Conservation (phyloP, 768 basidiomycete genomes). For the Scleroderma bovista region DNA sequence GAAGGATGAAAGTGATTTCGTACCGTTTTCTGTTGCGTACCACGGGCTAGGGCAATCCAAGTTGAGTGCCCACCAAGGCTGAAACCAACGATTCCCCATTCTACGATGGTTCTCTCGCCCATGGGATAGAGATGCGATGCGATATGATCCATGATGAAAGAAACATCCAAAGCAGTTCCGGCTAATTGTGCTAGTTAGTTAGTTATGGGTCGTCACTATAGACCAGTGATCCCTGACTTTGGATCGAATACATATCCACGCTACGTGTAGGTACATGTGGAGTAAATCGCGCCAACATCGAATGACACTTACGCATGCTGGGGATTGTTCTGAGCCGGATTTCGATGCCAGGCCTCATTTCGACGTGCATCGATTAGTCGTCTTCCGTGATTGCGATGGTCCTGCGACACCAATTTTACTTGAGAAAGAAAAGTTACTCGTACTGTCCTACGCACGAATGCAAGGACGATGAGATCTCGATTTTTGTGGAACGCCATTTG, state of each 20-base stretch:
- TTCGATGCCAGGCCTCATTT: constrained; percentile 21
- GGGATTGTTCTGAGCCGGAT: constrained; percentile 19
- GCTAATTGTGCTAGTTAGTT: constrained; percentile 13
- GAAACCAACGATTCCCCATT: constrained; percentile 71
- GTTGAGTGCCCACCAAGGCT: constrained; percentile 83
- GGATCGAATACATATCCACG: constrained; percentile 28
- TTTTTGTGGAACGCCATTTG: constrained; percentile 7
- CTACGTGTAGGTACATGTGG: constrained; percentile 8
- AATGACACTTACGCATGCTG: constrained; percentile 23
- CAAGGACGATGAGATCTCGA: constrained; percentile 23
- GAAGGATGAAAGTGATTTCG: not conserved
- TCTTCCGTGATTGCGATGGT: constrained; percentile 28
- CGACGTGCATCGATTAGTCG: constrained; percentile 20
- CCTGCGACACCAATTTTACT: constrained; percentile 11
- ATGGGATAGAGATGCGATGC: constrained; percentile 68
- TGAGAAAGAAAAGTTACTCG: not conserved
- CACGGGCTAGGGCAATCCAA: constrained; percentile 61
- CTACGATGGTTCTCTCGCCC: constrained; percentile 51
- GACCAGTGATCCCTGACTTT: constrained; percentile 13
- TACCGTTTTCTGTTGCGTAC: constrained; percentile 18
- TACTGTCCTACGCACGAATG: constrained; percentile 17
- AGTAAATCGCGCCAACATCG: not conserved
- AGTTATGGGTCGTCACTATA: not conserved
- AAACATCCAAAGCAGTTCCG: constrained; percentile 72
- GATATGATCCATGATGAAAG: constrained; percentile 77